phyloP scores from a whole-genome alignment of 306 rosid genomes.

The Cicer cuneatum region DNA sequence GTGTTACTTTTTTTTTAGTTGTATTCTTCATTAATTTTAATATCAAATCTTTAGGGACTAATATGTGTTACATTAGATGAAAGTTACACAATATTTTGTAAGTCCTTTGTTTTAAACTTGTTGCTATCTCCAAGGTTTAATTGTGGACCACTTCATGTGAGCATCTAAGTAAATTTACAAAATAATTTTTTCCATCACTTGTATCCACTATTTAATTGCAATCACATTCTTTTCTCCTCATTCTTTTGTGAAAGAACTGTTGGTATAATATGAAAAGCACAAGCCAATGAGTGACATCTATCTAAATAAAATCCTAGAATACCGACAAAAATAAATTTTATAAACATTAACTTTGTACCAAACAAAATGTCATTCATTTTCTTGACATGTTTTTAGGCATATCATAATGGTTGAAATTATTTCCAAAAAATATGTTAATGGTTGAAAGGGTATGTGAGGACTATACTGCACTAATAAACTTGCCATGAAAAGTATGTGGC shows the following conservation, averaged over 20 bases:
- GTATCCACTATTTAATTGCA: constrained; percentile 26
- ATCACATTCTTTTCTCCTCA: constrained; percentile 40
- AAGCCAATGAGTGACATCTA: constrained; percentile 30
- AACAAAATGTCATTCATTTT: constrained; percentile 57
- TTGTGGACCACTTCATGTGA: neutral
- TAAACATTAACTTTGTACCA: constrained; percentile 12
- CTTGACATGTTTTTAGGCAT: constrained; percentile 60
- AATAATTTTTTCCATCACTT: neutral
- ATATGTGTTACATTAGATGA: no score
- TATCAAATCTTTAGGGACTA: no score
- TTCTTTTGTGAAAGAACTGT: constrained; percentile 10
- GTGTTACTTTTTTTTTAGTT: no score
- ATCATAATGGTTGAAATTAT: constrained; percentile 41
- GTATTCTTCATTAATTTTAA: no score
- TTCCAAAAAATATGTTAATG: constrained; percentile 37
- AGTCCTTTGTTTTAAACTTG: neutral
- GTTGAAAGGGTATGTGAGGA: constrained; percentile 56
- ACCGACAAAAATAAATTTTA: neutral
- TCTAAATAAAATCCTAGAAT: neutral
- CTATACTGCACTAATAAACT: constrained; percentile 37
- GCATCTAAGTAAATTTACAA: neutral
- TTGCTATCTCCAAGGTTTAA: neutral
- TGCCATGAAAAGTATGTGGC: constrained; percentile 77
- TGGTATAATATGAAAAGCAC: constrained; percentile 7
- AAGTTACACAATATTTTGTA: neutral